Base-by-base conservation (phyloP, 2,329 filamentous ascomycete genomes). In the Nothopassalora personata region DNA sequence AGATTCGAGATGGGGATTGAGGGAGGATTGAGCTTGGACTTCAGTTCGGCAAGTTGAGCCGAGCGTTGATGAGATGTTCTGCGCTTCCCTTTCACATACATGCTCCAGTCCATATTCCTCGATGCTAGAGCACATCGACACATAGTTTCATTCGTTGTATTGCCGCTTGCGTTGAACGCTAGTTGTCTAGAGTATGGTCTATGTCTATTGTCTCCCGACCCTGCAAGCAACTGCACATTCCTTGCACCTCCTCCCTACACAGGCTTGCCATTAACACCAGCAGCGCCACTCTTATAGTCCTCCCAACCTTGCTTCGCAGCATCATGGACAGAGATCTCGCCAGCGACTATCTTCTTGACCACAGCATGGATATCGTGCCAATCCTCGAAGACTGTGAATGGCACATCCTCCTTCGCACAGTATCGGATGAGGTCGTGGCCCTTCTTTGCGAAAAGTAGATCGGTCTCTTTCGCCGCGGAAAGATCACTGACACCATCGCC, bases 401-500 rank as follows among this genome's bases (percentile, higher is more conserved):
- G 91, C 19, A 96, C 86, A 9, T 88, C 84, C 73, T 96, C 86
- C 56, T 85, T 86, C 68, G 92, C 87, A 72, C 93, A 97, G 77
- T 90, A 97, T 13, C 82, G 85, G 63, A 97, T 88, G 57, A 97
- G 83, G 75, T 97, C 90, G 73, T 90, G 86, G 23, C 91, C 93
- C 64, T 89, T 87, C 81, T 97, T 97, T 55, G 93, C 93, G 71
- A 97, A 97, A 36, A 97, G 80, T 56, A 97, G 77, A 73, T 97
- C 91, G 2, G 92, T 96, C 80, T 97, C 92, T 67, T 88, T 86
- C 1, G 93, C 93, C 8, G 93, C 94, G 28, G 90, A 95, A 54
- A 97, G 80, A 72, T 97, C 93, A 2, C 90, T 95, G 4, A 97
- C 91, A 52, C 93, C 93, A 68, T 97, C 93, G 59, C 94, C 94